A percentile compares a stretch with the other conserved stretches of the same genome.
Conservation (phyloP, 129 eudicot species). For the Cynara cardunculus region DNA sequence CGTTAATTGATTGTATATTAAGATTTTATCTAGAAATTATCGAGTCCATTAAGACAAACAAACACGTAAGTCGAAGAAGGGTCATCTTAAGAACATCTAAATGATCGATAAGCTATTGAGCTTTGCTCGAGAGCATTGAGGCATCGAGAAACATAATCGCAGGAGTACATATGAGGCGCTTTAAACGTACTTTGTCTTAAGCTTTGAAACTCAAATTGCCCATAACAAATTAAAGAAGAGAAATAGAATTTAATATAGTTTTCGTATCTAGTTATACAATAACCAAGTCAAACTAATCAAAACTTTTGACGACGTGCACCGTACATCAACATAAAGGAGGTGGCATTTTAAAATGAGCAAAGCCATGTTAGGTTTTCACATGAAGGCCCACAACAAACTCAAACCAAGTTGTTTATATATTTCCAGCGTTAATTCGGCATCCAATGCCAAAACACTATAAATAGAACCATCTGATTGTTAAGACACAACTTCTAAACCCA, state of each 20-base stretch:
- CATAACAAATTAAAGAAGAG: neutral
- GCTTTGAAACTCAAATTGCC: neutral
- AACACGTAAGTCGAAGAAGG: too few species aligned
- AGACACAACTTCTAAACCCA: constrained; percentile 1
- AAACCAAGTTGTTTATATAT: constrained; percentile 2
- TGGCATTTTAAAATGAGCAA: constrained; percentile 7
- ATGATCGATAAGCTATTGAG: neutral
- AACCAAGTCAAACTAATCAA: constrained; percentile 24
- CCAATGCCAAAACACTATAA: constrained; percentile 33
- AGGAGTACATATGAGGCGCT: neutral
- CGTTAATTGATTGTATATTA: too few species aligned
- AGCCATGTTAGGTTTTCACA: constrained; percentile 32
- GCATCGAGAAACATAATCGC: neutral
- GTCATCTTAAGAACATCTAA: too few species aligned
- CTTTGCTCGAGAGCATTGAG: neutral
- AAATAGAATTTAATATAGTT: neutral
- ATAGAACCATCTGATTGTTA: constrained; percentile 7
- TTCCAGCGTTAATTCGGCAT: constrained; percentile 16
- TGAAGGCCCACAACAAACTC: constrained; percentile 24
- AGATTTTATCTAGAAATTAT: too few species aligned
- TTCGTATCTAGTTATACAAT: neutral
- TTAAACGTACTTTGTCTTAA: neutral
- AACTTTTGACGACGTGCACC: constrained; percentile 24
- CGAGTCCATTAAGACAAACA: too few species aligned
- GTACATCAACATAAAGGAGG: constrained; percentile 27